phyloP scores from a whole-genome alignment of 2,329 filamentous ascomycete species.

The Verticillium isaacii region DNA sequence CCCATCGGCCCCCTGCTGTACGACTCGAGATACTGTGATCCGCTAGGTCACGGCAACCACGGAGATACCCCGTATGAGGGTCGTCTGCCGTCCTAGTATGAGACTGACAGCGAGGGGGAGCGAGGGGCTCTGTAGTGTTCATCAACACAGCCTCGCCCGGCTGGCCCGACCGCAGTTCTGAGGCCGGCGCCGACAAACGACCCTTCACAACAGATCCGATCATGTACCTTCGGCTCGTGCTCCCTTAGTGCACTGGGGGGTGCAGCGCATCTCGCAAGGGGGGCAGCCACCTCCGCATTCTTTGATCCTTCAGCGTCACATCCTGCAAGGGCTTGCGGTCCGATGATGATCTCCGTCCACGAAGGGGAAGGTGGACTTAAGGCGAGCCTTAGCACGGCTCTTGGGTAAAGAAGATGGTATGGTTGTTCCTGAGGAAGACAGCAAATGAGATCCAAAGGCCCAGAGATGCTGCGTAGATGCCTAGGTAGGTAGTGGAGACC shows the following conservation, averaged over 20 bases:
- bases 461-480: neutral
- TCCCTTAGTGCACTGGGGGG: neutral
- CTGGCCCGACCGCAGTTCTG: neutral
- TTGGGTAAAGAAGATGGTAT: neutral
- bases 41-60: neutral
- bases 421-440: neutral
- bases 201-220: neutral
- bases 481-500: neutral
- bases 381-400: neutral
- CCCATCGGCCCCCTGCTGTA: neutral
- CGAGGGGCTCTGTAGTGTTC: neutral
- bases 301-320: conserved; percentile 1
- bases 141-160: neutral
- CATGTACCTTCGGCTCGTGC: neutral
- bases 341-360: conserved; percentile 15
- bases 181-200: neutral
- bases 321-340: conserved; percentile 28
- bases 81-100: neutral
- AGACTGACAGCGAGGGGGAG: neutral
- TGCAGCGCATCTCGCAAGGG: neutral
- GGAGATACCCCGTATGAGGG: neutral
- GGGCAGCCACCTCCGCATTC: conserved; percentile 2
- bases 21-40: neutral
- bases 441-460: neutral
- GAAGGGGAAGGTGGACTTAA: neutral